Evolutionary conservation across 2,329 filamentous ascomycete genomes (phyloP), one percentile per base, ranked within the genome.

Genomic region (Berkeleyomyces rouxiae): DNA sequence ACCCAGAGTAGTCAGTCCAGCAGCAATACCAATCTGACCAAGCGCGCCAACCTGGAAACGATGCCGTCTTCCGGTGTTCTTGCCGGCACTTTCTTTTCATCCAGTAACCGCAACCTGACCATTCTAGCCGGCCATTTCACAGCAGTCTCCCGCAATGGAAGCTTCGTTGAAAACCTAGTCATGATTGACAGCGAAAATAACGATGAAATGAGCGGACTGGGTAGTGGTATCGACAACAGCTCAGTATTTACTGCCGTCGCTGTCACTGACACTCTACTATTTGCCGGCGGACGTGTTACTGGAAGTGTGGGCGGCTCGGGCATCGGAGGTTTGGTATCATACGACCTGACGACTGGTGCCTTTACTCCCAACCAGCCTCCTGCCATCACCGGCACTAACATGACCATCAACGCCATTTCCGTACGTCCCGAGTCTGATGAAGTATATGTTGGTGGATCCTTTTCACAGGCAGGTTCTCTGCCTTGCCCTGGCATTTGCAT

Each of bases 121-220:
- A 82, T 97, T 46, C 78, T 97, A 37, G 93, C 85, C 58, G 93
- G 93, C 1, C 89, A 90, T 68, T 99, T 99, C 71, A 81, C 82
- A 6, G 85, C 88, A 0, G 82, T 78, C 39, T 82, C 81, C 11
- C 80, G 79, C 6, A 82, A 91, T 67, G 88, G 85, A 31, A 83
- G 85, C 3, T 78, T 79, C 4, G 79, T 96, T 65, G 79, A 90
- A 67, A 97, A 96, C 68, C 76, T 99, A 13, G 78, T 87, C 44
- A 82, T 99, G 66, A 82, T 97, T 65, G 88, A 96, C 71, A 85
- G 86, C 51, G 81, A 83, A n/a, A 77, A 88, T 65, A 78, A 77
- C 33, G 77, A 86, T 67, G 76, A 77, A 3, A 77, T 95, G 13
- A 84, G 79, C 36, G 92, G 92, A 7, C 76, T 96, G 59, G 79